Conservation (phyloP, 2,329 filamentous ascomycete species). For the Chaetomium olivaceum region DNA sequence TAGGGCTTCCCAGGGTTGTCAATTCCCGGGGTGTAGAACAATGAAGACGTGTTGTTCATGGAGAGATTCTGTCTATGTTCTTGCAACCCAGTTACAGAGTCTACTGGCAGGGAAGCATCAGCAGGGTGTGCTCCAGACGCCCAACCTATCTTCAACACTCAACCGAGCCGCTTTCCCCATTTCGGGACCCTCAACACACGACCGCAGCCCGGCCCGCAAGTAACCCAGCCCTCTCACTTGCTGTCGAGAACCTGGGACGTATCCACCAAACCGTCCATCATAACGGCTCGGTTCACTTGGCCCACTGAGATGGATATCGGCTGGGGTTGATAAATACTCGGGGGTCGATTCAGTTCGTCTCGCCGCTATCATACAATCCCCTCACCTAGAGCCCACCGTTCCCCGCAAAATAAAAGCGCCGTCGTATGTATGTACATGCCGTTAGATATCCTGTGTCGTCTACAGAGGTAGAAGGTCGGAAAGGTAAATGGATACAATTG, state of each 20-base stretch:
- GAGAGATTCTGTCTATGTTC: neutral
- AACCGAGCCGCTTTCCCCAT: neutral
- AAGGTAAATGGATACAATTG: slow-evolving; percentile 12
- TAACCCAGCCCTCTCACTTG: too few relatives aligned
- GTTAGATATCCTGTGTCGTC: neutral
- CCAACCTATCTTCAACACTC: neutral
- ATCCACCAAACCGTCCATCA: too few relatives aligned
- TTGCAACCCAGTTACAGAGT: neutral
- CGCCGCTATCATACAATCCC: slow-evolving; percentile 6
- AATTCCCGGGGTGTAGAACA: neutral
- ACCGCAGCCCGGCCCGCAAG: too few relatives aligned
- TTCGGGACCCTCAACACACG: neutral
- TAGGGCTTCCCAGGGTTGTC: neutral
- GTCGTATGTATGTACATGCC: slow-evolving; percentile 24
- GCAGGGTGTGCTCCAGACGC: too few relatives aligned
- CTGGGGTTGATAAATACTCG: too few relatives aligned
- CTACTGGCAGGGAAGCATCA: too few relatives aligned
- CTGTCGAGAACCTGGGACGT: too few relatives aligned
- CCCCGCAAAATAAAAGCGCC: slow-evolving; percentile 10
- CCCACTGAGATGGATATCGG: too few relatives aligned
- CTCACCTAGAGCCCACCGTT: neutral
- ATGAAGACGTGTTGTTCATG: neutral
- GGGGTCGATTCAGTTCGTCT: neutral
- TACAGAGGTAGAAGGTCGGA: neutral
- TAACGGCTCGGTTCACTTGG: too few relatives aligned